phyloP scores from a whole-genome alignment of 2,329 filamentous ascomycete species.

The Stemphylium lycopersici region DNA sequence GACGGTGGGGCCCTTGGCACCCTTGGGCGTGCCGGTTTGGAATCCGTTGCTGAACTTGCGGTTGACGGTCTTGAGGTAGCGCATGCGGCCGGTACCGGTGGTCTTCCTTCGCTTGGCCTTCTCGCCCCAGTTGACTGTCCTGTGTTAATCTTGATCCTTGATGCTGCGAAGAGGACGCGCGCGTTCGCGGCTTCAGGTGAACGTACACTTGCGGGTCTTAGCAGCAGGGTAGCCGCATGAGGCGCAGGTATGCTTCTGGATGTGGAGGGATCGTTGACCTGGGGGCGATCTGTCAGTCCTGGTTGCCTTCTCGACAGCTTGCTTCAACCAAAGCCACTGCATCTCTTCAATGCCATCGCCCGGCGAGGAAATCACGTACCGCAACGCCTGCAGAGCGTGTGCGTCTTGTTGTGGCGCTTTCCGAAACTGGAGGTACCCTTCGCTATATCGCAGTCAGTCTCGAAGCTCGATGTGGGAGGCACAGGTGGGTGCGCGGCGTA shows the following conservation, averaged over 20 bases:
- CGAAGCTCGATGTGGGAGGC: constrained; percentile 33
- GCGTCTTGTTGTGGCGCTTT: constrained; percentile 96
- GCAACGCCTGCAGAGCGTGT: constrained; percentile 98
- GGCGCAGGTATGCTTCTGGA: constrained; percentile 99
- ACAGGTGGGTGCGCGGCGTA: constrained; percentile 51
- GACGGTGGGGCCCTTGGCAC: constrained; percentile 68
- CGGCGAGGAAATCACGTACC: constrained; percentile 67
- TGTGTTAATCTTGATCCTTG: constrained; percentile 32
- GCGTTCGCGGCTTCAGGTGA: constrained; percentile 14
- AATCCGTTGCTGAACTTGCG: constrained; percentile 98
- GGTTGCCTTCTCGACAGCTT: constrained; percentile 24
- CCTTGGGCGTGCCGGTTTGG: constrained; percentile 87
- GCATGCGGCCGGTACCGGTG: constrained; percentile 93
- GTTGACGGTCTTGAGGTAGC: constrained; percentile 89
- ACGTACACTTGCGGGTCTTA: constrained; percentile 98
- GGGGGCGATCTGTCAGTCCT: constrained; percentile 39
- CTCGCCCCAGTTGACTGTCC: constrained; percentile 96
- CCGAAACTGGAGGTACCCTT: constrained; percentile 76
- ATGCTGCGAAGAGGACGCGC: background rate
- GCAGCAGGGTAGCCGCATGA: constrained; percentile 96
- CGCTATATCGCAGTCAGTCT: constrained; percentile 62
- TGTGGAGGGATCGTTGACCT: constrained; percentile 97
- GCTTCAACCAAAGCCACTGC: constrained; percentile 7
- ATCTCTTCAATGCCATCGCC: constrained; percentile 14
- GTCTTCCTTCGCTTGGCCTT: constrained; percentile 99